Percentiles rank a stretch among this genome's conserved stretches.
Conservation (phyloP, 176 grass and related monocot species). For the Phoenix dactylifera region DNA sequence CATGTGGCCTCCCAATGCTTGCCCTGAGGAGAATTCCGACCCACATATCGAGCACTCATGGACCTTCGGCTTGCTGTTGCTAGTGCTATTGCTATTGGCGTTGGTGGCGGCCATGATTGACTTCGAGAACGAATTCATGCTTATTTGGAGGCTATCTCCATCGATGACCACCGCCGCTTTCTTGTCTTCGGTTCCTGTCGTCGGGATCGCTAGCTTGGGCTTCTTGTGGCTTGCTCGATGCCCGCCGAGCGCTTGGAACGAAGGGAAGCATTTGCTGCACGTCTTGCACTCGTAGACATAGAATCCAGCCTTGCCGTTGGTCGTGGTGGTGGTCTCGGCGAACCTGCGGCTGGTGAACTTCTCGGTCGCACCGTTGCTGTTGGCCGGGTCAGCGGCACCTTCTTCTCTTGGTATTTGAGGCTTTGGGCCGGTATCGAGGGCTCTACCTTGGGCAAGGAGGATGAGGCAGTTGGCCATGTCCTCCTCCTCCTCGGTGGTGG, state of each 20-base stretch:
- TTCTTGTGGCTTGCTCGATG: too few relatives aligned
- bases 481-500: conserved; percentile 9
- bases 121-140: neutral
- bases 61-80: neutral
- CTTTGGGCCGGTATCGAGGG: neutral
- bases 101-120: neutral
- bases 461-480: conserved; percentile 28
- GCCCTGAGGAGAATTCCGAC: conserved; percentile 20
- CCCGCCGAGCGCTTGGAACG: too few relatives aligned
- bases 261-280: conserved; percentile 10
- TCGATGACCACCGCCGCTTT: neutral
- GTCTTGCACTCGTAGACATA: conserved; percentile 25
- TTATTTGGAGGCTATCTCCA: neutral
- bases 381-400: too few relatives aligned
- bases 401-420: neutral
- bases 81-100: neutral
- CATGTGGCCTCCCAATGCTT: conserved; percentile 29
- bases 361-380: neutral
- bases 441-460: conserved; percentile 15
- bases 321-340: neutral
- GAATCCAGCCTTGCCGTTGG: conserved; percentile 1
- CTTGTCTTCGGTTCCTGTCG: neutral
- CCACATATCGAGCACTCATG: conserved; percentile 26
- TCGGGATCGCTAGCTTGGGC: too few relatives aligned
- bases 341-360: neutral